Conservation (phyloP, 768 basidiomycete genomes). For the Rhizopogon sp. region DNA sequence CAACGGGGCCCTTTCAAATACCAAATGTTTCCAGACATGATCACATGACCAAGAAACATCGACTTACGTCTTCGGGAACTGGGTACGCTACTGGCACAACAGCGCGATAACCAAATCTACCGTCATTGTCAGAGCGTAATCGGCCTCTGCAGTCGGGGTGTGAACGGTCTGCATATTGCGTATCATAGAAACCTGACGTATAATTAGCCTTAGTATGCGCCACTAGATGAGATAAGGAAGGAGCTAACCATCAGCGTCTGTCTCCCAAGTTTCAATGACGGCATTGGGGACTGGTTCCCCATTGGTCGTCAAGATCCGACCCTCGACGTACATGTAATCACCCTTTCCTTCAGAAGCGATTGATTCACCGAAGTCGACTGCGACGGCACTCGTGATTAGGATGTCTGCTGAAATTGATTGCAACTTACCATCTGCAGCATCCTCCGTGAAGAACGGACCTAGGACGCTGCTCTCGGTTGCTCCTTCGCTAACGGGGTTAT, state of each 20-base stretch:
- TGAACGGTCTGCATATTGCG: conserved; percentile 49
- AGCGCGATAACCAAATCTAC: conserved; percentile 65
- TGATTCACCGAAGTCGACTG: conserved; percentile 64
- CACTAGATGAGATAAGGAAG: conserved; percentile 29
- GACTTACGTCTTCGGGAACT: conserved; percentile 63
- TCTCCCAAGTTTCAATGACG: conserved; percentile 80
- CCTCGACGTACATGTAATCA: conserved; percentile 78
- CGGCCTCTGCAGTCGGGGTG: conserved; percentile 73
- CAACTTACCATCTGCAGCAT: conserved; percentile 62
- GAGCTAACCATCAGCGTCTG: conserved; percentile 52
- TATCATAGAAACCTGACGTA: conserved; percentile 29
- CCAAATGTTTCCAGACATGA: conserved; percentile 7
- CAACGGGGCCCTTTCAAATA: conserved; percentile 60
- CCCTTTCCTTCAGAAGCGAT: conserved; percentile 89
- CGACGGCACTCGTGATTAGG: background rate
- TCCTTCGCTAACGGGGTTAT: conserved; percentile 56
- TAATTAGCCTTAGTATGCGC: background rate
- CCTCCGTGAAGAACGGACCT: conserved; percentile 80
- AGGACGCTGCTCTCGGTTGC: conserved; percentile 75
- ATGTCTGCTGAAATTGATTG: background rate
- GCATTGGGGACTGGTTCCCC: conserved; percentile 65
- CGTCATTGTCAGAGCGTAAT: conserved; percentile 52
- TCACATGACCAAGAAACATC: background rate
- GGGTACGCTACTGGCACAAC: conserved; percentile 66
- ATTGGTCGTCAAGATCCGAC: conserved; percentile 51